Base-by-base conservation (phyloP, 1,139 yeast genomes). In the Nakaseomyces bracarensis region DNA sequence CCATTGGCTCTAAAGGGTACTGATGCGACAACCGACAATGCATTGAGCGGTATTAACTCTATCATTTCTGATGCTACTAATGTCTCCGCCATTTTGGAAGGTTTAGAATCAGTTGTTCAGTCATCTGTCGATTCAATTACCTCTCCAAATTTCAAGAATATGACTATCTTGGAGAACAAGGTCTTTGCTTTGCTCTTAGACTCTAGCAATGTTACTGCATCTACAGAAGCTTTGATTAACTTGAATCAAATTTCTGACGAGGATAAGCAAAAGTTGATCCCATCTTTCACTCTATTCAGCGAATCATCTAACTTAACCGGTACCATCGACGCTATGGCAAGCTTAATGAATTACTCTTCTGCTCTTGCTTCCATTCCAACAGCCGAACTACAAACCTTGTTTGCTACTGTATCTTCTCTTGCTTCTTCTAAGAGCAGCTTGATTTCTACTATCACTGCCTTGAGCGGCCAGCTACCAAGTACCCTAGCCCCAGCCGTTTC, bases 241-340 rank as follows among this genome's bases (percentile, higher is more conserved):
- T 39, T 58, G 39, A 51, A 51, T 27, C 50, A 47, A 39, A 37
- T 52, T 41, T 43, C 54, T 11, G 26, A 46, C 13, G 35, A 53
- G 1, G 57, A 60, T 29, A 50, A 53, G 41, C 42, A 51, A 18
- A 54, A 54, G 14, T 44, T 56, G 37, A 14, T 48, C 9, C 63
- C 63, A 13, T 55, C 57, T 27, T 52, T 55, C 40, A 41, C 46
- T 16, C 41, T 60, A 30, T 48, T 57, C 41, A 38, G 46, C 29
- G 45, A 48, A 31, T 56, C 64, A 9, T 46, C 50, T n/a, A 58
- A 62, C 45, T 49, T 49, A 14, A 50, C 58, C 25, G 55, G 50
- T 10, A 56, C 64, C 21, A 49, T 63, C 26, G 48, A 51, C 4
- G 55, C 59, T 2, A 43, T 63, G 35, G 46, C 51, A 18, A 52